Evolutionary conservation across 164 flowering plant genomes (phyloP).

Genomic region (Euptelea pleiosperma): DNA sequence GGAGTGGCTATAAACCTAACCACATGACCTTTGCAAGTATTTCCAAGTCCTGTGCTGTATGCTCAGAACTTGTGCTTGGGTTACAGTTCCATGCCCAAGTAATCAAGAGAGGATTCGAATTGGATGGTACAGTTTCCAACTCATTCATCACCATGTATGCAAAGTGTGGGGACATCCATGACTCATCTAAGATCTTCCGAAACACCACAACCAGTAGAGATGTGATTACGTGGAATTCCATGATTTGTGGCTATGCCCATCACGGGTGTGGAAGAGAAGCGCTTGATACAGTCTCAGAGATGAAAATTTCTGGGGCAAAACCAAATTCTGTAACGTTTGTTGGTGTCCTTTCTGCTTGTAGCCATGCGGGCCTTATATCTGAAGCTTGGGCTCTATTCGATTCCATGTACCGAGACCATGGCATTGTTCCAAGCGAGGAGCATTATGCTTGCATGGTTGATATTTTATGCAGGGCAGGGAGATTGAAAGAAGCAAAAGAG

Average conservation of each 20-base stretch:
- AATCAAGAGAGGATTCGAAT: slow-evolving; percentile 23
- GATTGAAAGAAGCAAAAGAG: slow-evolving; percentile 24
- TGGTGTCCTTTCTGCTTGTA: slow-evolving; percentile 27
- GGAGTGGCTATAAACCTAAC: slow-evolving; percentile 18
- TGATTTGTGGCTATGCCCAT: slow-evolving; percentile 26
- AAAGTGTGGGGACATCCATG: slow-evolving; percentile 22
- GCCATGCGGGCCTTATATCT: slow-evolving; percentile 23
- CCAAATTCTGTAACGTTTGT: slow-evolving; percentile 26
- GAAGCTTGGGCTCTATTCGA: slow-evolving; percentile 21
- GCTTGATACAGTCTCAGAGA: slow-evolving; percentile 18
- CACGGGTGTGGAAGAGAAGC: slow-evolving; percentile 31
- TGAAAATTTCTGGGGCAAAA: slow-evolving; percentile 19
- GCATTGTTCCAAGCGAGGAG: slow-evolving; percentile 25
- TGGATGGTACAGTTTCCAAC: slow-evolving; percentile 15
- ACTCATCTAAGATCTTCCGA: slow-evolving; percentile 19
- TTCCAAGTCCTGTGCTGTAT: slow-evolving; percentile 22
- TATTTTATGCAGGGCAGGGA: slow-evolving; percentile 22
- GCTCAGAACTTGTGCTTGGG: slow-evolving; percentile 14
- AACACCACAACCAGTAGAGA: slow-evolving; percentile 18
- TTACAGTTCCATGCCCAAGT: slow-evolving; percentile 28
- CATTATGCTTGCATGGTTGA: slow-evolving; percentile 31
- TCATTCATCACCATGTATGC: slow-evolving; percentile 26
- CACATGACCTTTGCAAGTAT: slow-evolving; percentile 31
- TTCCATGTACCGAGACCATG: slow-evolving; percentile 21
- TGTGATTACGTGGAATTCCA: slow-evolving; percentile 29